Conservation (phyloP, 148 eudicot genomes). For the Camellia lanceoleosa region DNA sequence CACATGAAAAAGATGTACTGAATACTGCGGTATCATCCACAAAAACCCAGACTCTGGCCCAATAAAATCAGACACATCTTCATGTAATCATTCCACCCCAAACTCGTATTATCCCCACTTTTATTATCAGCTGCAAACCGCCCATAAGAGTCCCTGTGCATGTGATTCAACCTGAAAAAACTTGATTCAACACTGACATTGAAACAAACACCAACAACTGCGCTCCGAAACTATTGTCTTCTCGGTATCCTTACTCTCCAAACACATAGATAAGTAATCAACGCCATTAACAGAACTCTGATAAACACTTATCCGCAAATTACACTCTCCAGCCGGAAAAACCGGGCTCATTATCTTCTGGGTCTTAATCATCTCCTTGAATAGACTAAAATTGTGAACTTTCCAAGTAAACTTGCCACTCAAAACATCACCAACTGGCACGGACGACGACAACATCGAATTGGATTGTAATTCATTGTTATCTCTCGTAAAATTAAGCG, state of each 20-base stretch:
- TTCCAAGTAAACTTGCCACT: slow-evolving; percentile 98
- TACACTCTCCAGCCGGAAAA: slow-evolving; percentile 97
- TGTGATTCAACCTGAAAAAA: slow-evolving; percentile 74
- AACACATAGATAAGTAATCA: slow-evolving; percentile 90
- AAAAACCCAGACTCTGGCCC: slow-evolving; percentile 70
- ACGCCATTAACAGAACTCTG: slow-evolving; percentile 92
- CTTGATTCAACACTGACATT: slow-evolving; percentile 97
- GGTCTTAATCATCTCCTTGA: slow-evolving; percentile 92
- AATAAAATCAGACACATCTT: slow-evolving; percentile 80
- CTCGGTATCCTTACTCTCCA: slow-evolving; percentile 97
- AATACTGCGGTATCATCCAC: slow-evolving; percentile 86
- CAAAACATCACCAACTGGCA: slow-evolving; percentile 62
- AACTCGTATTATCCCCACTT: slow-evolving; percentile 94
- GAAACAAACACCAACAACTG: slow-evolving; percentile 99
- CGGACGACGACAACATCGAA: slow-evolving; percentile 23
- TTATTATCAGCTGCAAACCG: slow-evolving; percentile 95
- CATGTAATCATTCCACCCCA: slow-evolving; percentile 99
- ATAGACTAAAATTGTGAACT: slow-evolving; percentile 88
- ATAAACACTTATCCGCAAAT: slow-evolving; percentile 88
- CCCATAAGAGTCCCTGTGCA: slow-evolving; percentile 96
- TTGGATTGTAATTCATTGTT: slow-evolving; percentile 47
- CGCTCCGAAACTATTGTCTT: slow-evolving; percentile 63
- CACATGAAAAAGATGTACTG: slow-evolving; percentile 92
- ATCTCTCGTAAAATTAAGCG: slow-evolving; percentile 60
- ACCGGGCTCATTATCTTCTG: slow-evolving; percentile 98